These are phyloP conservation scores for Blakeslea trispora DNA, from an alignment of 371 early-diverging fungal genomes.

Conservation along the genomic window DNA sequence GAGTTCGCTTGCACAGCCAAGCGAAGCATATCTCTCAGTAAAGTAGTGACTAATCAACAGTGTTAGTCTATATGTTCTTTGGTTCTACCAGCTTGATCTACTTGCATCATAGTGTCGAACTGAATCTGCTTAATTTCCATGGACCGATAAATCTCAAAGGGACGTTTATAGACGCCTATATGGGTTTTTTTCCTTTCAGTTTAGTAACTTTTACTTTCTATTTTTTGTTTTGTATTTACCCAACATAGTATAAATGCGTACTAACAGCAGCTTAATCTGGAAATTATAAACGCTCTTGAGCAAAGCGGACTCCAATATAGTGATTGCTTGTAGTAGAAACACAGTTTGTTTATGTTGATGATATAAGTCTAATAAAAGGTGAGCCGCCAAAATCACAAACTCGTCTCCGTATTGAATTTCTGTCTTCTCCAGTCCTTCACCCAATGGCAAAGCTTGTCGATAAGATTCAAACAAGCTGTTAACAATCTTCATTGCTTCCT, in stretches of 20 bases:
- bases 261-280: slow-evolving; percentile 79
- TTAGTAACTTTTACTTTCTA: too few species aligned
- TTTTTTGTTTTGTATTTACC: too few species aligned
- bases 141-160: slow-evolving; percentile 65
- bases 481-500: slow-evolving; percentile 31
- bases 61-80: too few species aligned
- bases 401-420: slow-evolving; percentile 85
- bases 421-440: slow-evolving; percentile 67
- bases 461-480: slow-evolving; percentile 57
- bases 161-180: slow-evolving; percentile 65
- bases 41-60: slow-evolving; percentile 59
- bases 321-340: slow-evolving; percentile 52
- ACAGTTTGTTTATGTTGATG: slow-evolving; percentile 31
- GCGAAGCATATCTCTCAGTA: slow-evolving; percentile 62
- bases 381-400: slow-evolving; percentile 67
- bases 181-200: too few species aligned
- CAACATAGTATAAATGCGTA: slow-evolving; percentile 72
- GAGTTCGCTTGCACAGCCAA: slow-evolving; percentile 59
- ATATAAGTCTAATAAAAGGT: slow-evolving; percentile 60
- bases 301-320: slow-evolving; percentile 78
- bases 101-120: slow-evolving; percentile 81
- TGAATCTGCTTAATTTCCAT: slow-evolving; percentile 91
- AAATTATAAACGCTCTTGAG: slow-evolving; percentile 76
- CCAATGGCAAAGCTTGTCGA: slow-evolving; percentile 61
- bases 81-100: too few species aligned